phyloP scores from a whole-genome alignment of 202 grass and related monocot genomes.

The Eragrostis tef region DNA sequence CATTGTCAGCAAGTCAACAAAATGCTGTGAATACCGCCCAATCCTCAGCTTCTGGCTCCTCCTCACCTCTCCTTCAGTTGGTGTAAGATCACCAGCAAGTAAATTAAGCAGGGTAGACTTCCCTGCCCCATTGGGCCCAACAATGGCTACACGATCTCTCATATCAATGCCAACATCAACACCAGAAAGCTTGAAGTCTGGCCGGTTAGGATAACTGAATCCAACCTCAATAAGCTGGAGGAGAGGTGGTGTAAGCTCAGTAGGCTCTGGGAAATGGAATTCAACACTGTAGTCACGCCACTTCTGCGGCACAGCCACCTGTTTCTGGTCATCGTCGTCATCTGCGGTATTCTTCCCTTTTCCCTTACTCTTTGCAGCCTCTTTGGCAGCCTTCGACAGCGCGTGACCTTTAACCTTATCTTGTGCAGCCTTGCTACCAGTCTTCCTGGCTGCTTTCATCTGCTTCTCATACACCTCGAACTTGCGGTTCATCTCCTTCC shows the following conservation, averaged over 20 bases:
- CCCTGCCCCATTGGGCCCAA: conserved; percentile 76
- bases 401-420: conserved; percentile 78
- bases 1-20: conserved; percentile 66
- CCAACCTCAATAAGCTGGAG: conserved; percentile 75
- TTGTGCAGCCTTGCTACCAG: conserved; percentile 65
- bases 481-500: conserved; percentile 69
- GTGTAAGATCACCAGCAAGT: conserved; percentile 67
- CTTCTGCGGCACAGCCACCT: conserved; percentile 55
- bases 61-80: conserved; percentile 66
- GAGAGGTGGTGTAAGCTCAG: conserved; percentile 72
- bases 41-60: conserved; percentile 80
- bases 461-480: conserved; percentile 67
- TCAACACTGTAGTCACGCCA: conserved; percentile 78
- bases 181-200: conserved; percentile 64
- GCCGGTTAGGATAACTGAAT: conserved; percentile 62
- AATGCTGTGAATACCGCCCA: conserved; percentile 70
- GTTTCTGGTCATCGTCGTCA: conserved; percentile 57
- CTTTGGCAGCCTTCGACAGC: conserved; percentile 56
- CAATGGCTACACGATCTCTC: conserved; percentile 76
- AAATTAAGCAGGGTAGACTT: conserved; percentile 80
- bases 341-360: conserved; percentile 51
- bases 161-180: conserved; percentile 85
- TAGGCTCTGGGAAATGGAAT: conserved; percentile 79
- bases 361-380: conserved; percentile 62
- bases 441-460: conserved; percentile 70